Evolutionary conservation across 768 basidiomycete genomes (phyloP).

Genomic region (Lactifluus volemus): DNA sequence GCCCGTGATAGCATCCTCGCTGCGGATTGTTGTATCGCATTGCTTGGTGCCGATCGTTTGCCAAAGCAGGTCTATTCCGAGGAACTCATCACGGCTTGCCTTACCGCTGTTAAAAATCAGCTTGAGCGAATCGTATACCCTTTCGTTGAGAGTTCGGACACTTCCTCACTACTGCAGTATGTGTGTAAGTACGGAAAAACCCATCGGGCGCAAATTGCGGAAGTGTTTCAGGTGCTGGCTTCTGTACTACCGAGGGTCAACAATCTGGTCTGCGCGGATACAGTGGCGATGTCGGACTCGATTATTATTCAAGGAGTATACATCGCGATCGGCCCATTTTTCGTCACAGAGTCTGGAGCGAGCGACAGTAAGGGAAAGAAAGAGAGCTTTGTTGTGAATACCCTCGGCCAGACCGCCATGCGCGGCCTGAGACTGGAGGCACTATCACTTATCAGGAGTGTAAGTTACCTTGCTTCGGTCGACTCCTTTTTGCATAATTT

Average conservation of each 20-base stretch:
- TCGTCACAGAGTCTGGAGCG: conserved; percentile 65
- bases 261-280: conserved; percentile 60
- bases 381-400: conserved; percentile 48
- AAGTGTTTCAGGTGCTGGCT: conserved; percentile 66
- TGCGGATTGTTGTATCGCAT: conserved; percentile 72
- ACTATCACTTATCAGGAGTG: conserved; percentile 74
- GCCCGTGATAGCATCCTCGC: conserved; percentile 71
- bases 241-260: conserved; percentile 69
- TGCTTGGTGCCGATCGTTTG: conserved; percentile 70
- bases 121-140: conserved; percentile 77
- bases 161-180: conserved; percentile 43
- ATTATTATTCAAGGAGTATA: conserved; percentile 92
- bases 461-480: conserved; percentile 31
- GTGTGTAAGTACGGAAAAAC: conserved; percentile 34
- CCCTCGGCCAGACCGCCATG: conserved; percentile 73
- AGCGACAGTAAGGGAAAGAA: conserved; percentile 49
- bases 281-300: conserved; percentile 75
- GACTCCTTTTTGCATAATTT: not conserved
- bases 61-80: conserved; percentile 95
- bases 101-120: conserved; percentile 70
- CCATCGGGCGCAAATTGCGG: conserved; percentile 45
- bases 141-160: conserved; percentile 62
- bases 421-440: conserved; percentile 75
- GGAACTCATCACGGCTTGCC: conserved; percentile 77
- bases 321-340: conserved; percentile 90